These are phyloP conservation scores for Mycena maculata DNA, from an alignment of 768 basidiomycete species.

Conservation along the genomic window DNA sequence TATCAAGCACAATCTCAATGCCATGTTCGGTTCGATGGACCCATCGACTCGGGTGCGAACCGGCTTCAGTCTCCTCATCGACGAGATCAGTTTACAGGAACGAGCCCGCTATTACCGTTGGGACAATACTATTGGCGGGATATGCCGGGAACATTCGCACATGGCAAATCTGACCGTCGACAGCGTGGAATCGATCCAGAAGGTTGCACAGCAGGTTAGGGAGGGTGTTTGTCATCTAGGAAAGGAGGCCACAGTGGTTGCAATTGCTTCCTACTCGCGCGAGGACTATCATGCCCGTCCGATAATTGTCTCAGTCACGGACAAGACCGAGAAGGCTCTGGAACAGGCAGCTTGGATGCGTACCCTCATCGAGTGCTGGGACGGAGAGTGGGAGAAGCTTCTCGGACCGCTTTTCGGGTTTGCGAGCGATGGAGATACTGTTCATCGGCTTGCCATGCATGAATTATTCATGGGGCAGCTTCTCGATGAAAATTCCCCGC, in stretches of 20 bases:
- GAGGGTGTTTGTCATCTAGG: constrained; percentile 14
- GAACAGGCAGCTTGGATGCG: constrained; percentile 5
- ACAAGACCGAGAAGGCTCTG: constrained; percentile 21
- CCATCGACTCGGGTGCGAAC: not conserved
- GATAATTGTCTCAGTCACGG: constrained; percentile 24
- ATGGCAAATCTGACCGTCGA: not conserved
- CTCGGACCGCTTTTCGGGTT: constrained; percentile 33
- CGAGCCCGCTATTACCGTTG: constrained; percentile 16
- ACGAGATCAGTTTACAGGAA: constrained; percentile 30
- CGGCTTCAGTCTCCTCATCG: constrained; percentile 27
- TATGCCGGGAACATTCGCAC: constrained; percentile 31
- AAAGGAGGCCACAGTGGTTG: constrained; percentile 29
- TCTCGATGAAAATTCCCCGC: not conserved
- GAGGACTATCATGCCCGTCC: constrained; percentile 16
- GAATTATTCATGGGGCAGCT: not conserved
- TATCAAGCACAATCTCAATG: constrained; percentile 24
- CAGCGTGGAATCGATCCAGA: constrained; percentile 12
- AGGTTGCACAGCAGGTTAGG: not conserved
- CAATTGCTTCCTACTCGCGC: constrained; percentile 15
- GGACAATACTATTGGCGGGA: constrained; percentile 18
- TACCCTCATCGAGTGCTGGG: constrained; percentile 4
- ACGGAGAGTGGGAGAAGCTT: not conserved
- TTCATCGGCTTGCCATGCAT: constrained; percentile 22
- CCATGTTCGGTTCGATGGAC: not conserved
- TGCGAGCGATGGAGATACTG: constrained; percentile 34